A percentile compares a stretch with the other conserved stretches of the same genome.
phyloP scores from a whole-genome alignment of 768 basidiomycete species.

The Russula abietina region DNA sequence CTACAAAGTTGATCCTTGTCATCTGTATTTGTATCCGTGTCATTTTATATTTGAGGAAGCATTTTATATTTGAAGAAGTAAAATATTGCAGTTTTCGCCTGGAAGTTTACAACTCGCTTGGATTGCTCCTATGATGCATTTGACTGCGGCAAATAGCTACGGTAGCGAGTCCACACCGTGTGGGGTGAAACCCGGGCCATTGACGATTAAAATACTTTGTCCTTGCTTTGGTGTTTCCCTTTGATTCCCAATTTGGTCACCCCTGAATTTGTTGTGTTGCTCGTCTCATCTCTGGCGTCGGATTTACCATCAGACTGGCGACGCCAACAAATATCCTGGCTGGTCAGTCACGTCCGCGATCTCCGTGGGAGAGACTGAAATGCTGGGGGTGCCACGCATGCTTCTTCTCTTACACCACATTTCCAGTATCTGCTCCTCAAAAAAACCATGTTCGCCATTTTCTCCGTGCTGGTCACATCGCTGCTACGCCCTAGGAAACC shows the following conservation, averaged over 20 bases:
- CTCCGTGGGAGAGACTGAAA: not conserved
- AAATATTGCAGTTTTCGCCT: not conserved
- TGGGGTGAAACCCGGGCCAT: not conserved
- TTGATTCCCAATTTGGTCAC: not conserved
- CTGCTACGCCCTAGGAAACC: too few species aligned
- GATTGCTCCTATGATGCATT: not conserved
- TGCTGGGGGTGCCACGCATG: not conserved
- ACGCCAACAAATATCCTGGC: too few species aligned
- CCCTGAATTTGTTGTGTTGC: not conserved
- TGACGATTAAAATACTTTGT: not conserved
- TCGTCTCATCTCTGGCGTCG: not conserved
- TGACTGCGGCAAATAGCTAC: too few species aligned
- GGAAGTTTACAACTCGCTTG: not conserved
- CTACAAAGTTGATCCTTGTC: not conserved
- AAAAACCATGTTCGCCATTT: not conserved
- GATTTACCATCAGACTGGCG: not conserved
- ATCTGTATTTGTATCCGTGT: not conserved
- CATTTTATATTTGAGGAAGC: too few species aligned
- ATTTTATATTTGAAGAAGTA: too few species aligned
- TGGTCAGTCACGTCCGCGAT: not conserved
- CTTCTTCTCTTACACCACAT: not conserved
- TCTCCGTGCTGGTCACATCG: not conserved
- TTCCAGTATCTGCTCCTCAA: not conserved
- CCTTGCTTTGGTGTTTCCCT: not conserved
- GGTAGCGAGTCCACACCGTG: not conserved